Conservation (phyloP, 2,329 filamentous ascomycete species). For the Macrophomina tecta region DNA sequence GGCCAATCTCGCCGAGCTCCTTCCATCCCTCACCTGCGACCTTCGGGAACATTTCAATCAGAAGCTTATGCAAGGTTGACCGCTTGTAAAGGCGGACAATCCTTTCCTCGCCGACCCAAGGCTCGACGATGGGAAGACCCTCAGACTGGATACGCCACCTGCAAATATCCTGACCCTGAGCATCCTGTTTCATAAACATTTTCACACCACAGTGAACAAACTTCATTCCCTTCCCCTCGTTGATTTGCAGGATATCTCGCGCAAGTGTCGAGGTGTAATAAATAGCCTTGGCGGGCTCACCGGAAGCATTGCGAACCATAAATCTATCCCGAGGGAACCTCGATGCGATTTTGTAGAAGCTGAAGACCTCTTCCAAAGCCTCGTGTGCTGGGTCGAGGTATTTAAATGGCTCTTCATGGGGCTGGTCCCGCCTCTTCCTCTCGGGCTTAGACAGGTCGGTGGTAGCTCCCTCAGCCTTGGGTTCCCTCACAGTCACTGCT, state of each 20-base stretch:
- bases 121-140: constrained; percentile 87
- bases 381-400: constrained; percentile 77
- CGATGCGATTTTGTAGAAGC: constrained; percentile 83
- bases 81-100: constrained; percentile 77
- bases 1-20: constrained; percentile 84
- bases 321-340: constrained; percentile 90
- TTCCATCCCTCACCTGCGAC: constrained; percentile 76
- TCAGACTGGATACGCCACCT: constrained; percentile 96
- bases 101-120: constrained; percentile 81
- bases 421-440: constrained; percentile 54
- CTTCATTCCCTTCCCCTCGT: constrained; percentile 89
- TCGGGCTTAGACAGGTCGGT: constrained; percentile 30
- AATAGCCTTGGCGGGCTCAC: constrained; percentile 88
- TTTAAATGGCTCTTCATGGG: constrained; percentile 90
- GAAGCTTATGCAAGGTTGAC: constrained; percentile 78
- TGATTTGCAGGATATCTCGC: constrained; percentile 82
- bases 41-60: constrained; percentile 97
- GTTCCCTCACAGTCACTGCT: constrained; percentile 29
- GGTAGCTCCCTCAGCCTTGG: background rate
- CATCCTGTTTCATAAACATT: constrained; percentile 98
- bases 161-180: constrained; percentile 83
- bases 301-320: constrained; percentile 92
- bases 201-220: constrained; percentile 97
- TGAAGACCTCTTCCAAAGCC: constrained; percentile 76
- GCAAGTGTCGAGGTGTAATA: constrained; percentile 92